phyloP scores from a whole-genome alignment of 495 filamentous ascomycete species.

The Tuber melanosporum region DNA sequence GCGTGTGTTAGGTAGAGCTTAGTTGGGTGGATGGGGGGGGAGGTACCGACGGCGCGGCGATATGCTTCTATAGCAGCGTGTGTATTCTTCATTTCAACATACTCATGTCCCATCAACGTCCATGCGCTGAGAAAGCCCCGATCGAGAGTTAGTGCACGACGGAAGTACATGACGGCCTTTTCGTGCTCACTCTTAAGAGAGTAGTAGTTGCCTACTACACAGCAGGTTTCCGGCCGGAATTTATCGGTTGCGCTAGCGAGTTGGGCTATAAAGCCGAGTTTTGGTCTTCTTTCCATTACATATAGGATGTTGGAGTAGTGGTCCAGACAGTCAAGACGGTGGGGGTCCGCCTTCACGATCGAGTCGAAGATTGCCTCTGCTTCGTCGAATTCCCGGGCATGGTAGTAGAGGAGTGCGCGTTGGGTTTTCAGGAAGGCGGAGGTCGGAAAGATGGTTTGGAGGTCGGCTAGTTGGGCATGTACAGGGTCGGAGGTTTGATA shows the following conservation, averaged over 20 bases:
- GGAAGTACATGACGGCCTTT: constrained; percentile 97
- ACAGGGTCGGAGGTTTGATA: constrained; percentile 73
- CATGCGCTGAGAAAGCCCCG: constrained; percentile 87
- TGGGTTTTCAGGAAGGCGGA: constrained; percentile 86
- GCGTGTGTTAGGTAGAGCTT: background rate
- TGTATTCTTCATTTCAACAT: constrained; percentile 98
- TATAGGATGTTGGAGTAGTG: constrained; percentile 96
- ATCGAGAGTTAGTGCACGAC: constrained; percentile 89
- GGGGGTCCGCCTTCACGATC: constrained; percentile 72
- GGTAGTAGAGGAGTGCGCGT: constrained; percentile 79
- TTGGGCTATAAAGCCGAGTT: constrained; percentile 86
- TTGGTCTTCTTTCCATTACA: constrained; percentile 77
- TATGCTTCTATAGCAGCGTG: constrained; percentile 98
- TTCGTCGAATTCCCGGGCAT: constrained; percentile 84
- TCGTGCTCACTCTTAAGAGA: constrained; percentile 88
- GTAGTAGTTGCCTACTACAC: constrained; percentile 96
- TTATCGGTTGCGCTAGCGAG: constrained; percentile 83
- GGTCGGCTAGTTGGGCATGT: constrained; percentile 64
- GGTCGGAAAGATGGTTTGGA: constrained; percentile 73
- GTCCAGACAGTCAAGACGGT: constrained; percentile 83
- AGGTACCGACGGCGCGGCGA: constrained; percentile 65
- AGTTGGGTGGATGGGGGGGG: background rate
- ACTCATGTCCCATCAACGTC: constrained; percentile 99
- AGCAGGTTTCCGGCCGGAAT: constrained; percentile 95
- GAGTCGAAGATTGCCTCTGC: constrained; percentile 78